A percentile compares a stretch with the other conserved stretches of the same genome.
Conservation (phyloP, 2,329 filamentous ascomycete species). For the Scorias spongiosa region DNA sequence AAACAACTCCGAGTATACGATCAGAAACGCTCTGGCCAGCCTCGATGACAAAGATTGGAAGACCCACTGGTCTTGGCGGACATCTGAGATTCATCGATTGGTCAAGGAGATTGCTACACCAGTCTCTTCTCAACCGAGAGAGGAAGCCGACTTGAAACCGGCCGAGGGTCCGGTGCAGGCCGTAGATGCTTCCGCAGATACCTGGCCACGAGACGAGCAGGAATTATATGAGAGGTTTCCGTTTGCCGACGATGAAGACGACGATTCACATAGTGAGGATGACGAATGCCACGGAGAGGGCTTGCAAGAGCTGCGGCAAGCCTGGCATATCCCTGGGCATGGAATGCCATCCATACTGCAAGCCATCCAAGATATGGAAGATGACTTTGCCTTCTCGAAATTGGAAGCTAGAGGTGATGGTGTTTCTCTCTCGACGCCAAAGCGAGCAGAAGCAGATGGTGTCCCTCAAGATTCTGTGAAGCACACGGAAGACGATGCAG, state of each 20-base stretch:
- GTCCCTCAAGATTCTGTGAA: background rate
- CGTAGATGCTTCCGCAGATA: conserved; percentile 5
- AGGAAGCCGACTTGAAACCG: conserved; percentile 1
- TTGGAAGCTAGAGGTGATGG: background rate
- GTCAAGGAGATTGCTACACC: conserved; percentile 7
- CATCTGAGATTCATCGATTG: conserved; percentile 6
- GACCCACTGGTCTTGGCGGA: background rate
- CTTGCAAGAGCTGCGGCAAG: background rate
- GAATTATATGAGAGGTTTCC: conserved; percentile 39
- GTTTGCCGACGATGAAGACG: conserved; percentile 3
- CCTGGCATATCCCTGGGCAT: background rate
- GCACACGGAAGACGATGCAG: background rate
- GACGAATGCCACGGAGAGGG: background rate
- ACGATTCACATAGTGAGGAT: background rate
- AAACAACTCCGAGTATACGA: background rate
- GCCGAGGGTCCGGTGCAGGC: background rate
- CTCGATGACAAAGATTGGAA: background rate
- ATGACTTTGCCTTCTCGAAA: background rate
- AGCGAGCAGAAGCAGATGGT: background rate
- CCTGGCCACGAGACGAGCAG: conserved; percentile 28
- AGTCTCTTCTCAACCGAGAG: conserved; percentile 2
- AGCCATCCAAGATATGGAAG: background rate
- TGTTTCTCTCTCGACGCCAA: background rate
- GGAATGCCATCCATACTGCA: background rate
- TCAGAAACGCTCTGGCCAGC: background rate